phyloP scores from a whole-genome alignment of 23 red algal species.

The Gracilaria gracilis region DNA sequence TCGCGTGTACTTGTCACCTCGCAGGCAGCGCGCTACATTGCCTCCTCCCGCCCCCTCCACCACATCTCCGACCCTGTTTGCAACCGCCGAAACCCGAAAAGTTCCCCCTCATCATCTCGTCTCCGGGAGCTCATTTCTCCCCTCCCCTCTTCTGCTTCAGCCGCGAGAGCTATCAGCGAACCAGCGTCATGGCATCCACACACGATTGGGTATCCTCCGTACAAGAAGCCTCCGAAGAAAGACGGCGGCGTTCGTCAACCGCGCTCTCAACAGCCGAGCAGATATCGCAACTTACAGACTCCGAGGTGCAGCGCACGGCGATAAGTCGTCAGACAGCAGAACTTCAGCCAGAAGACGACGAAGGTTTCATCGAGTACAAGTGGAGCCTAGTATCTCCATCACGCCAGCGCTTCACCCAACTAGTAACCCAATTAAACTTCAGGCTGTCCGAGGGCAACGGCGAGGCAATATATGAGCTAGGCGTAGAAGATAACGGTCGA shows the following conservation, averaged over 20 bases:
- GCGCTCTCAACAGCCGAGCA: not conserved
- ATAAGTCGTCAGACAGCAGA: conserved; percentile 48
- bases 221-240: not conserved
- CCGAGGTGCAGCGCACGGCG: conserved; percentile 30
- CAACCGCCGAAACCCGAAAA: not conserved
- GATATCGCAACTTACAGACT: not conserved
- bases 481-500: conserved; percentile 88
- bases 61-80: not conserved
- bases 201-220: conserved; percentile 41
- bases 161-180: not conserved
- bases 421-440: conserved; percentile 98
- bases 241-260: conserved; percentile 12
- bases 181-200: conserved; percentile 14
- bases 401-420: conserved; percentile 86
- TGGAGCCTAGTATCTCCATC: conserved; percentile 88
- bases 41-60: not conserved
- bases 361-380: conserved; percentile 98
- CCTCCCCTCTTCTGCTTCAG: not conserved
- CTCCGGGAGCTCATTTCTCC: not conserved
- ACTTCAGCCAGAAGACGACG: conserved; percentile 90
- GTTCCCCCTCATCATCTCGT: not conserved
- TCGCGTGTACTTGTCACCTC: not conserved
- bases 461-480: conserved; percentile 95
- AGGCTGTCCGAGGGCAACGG: conserved; percentile 91
- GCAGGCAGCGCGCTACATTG: too few relatives aligned